Conservation (phyloP, 2,329 filamentous ascomycete genomes). For the Cercospora sojina region DNA sequence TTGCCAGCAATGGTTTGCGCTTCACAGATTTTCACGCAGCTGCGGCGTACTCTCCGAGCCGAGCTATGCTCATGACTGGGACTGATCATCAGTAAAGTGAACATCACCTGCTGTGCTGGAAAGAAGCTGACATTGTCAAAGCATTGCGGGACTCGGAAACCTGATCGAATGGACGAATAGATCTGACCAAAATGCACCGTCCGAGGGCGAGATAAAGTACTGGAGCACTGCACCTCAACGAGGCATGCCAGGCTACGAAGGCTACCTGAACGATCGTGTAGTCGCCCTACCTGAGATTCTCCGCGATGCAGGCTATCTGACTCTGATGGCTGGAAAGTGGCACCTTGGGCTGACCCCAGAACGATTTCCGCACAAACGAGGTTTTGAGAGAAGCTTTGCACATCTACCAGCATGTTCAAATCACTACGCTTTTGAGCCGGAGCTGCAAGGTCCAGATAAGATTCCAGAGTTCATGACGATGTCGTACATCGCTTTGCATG, state of each 20-base stretch:
- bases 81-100: constrained; percentile 54
- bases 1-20: constrained; percentile 51
- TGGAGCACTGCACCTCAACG: constrained; percentile 56
- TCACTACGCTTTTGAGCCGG: constrained; percentile 56
- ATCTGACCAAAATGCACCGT: constrained; percentile 54
- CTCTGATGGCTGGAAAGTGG: constrained; percentile 64
- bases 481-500: constrained; percentile 43
- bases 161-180: constrained; percentile 59
- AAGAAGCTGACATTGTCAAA: background rate
- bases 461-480: constrained; percentile 46
- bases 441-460: constrained; percentile 39
- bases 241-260: constrained; percentile 62
- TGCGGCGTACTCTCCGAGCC: constrained; percentile 63
- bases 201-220: constrained; percentile 44
- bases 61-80: constrained; percentile 66
- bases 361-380: constrained; percentile 55
- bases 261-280: constrained; percentile 61
- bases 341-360: constrained; percentile 61
- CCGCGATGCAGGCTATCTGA: constrained; percentile 59
- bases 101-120: background rate
- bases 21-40: constrained; percentile 67
- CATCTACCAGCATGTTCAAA: constrained; percentile 61
- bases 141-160: constrained; percentile 58
- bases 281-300: constrained; percentile 60
- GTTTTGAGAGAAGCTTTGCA: constrained; percentile 60